phyloP scores from a whole-genome alignment of 257 asterid genomes.

The Salvia miltiorrhiza region DNA sequence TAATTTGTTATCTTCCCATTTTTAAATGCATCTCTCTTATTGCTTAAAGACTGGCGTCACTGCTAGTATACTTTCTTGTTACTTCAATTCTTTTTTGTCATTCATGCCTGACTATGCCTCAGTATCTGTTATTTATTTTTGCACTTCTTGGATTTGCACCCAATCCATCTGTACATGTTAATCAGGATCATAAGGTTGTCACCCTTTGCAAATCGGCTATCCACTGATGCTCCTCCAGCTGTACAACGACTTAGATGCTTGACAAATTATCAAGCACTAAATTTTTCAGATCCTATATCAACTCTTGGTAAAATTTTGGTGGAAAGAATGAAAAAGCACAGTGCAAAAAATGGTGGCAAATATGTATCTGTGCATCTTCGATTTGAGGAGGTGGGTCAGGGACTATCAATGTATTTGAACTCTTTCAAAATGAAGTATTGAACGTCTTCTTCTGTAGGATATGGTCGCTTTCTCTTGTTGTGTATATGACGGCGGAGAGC shows the following conservation, averaged over 20 bases:
- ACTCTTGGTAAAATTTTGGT: slow-evolving; percentile 70
- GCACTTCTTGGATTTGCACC: slow-evolving; percentile 10
- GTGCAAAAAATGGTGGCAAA: slow-evolving; percentile 79
- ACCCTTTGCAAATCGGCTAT: slow-evolving; percentile 92
- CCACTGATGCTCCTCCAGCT: slow-evolving; percentile 83
- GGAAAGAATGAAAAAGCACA: slow-evolving; percentile 77
- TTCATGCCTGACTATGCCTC: background rate
- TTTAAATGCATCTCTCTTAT: background rate
- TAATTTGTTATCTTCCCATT: background rate
- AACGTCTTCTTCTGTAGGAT: slow-evolving; percentile 56
- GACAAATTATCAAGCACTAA: slow-evolving; percentile 88
- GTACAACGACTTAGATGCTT: slow-evolving; percentile 91
- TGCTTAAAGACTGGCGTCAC: background rate
- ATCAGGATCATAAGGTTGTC: slow-evolving; percentile 85
- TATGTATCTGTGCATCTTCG: slow-evolving; percentile 98
- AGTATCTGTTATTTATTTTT: background rate
- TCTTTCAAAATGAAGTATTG: slow-evolving; percentile 9
- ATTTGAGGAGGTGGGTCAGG: slow-evolving; percentile 88
- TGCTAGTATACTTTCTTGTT: background rate
- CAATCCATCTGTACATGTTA: background rate
- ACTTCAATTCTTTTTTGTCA: background rate
- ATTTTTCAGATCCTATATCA: slow-evolving; percentile 66
- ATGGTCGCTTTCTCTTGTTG: slow-evolving; percentile 99
- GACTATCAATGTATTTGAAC: slow-evolving; percentile 6
- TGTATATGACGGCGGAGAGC: slow-evolving; percentile 79